Conservation (phyloP, 2,329 filamentous ascomycete genomes). For the Phialocephala subalpina region DNA sequence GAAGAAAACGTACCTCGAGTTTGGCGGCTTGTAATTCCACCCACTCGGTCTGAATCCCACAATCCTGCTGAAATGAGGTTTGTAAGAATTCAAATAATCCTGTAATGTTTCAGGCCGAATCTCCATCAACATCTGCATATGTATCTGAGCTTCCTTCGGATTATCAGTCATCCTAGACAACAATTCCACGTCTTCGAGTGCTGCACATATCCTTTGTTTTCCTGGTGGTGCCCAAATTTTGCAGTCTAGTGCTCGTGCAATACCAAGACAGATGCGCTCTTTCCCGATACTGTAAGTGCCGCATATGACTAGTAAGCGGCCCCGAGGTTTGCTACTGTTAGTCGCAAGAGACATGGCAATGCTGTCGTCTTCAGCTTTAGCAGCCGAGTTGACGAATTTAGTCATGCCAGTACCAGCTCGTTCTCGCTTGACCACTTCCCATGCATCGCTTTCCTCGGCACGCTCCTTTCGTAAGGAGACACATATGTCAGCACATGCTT, state of each 20-base stretch:
- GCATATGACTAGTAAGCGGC: conserved; percentile 87
- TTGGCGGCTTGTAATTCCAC: conserved; percentile 87
- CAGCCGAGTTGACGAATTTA: conserved; percentile 60
- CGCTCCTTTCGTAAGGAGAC: conserved; percentile 76
- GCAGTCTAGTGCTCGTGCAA: conserved; percentile 82
- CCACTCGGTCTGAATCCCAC: conserved; percentile 93
- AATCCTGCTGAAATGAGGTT: conserved; percentile 82
- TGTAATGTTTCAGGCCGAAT: conserved; percentile 90
- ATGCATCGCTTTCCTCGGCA: conserved; percentile 61
- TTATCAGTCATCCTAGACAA: conserved; percentile 78
- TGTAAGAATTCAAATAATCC: conserved; percentile 84
- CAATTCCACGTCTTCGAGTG: conserved; percentile 87
- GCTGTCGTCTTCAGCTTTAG: conserved; percentile 39
- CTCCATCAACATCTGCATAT: conserved; percentile 97
- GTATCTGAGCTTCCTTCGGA: conserved; percentile 87
- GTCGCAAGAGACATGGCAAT: conserved; percentile 34
- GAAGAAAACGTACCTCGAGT: conserved; percentile 55
- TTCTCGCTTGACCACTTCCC: conserved; percentile 63
- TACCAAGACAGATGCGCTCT: conserved; percentile 92
- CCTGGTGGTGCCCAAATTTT: conserved; percentile 88
- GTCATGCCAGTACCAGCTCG: conserved; percentile 66
- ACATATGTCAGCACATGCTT: conserved; percentile 87
- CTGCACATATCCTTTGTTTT: conserved; percentile 85
- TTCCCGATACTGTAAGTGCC: conserved; percentile 99
- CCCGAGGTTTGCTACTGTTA: conserved; percentile 50